phyloP scores from a whole-genome alignment of 2,329 filamentous ascomycete species.

The Zarea fungicola region DNA sequence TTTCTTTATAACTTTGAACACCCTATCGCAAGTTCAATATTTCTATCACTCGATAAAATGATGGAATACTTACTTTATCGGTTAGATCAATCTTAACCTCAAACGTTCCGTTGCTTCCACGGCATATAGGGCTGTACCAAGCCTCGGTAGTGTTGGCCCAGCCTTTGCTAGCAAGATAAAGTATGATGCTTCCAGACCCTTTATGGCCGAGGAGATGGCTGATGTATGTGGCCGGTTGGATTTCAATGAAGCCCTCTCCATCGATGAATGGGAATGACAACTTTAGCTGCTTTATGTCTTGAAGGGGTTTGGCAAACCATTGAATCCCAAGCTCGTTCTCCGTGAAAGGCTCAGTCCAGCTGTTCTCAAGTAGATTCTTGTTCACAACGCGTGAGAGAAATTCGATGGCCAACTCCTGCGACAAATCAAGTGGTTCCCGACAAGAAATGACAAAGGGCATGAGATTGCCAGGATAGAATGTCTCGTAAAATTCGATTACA shows the following conservation, averaged over 20 bases:
- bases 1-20: constrained; percentile 72
- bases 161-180: constrained; percentile 83
- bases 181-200: constrained; percentile 85
- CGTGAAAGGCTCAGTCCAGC: constrained; percentile 49
- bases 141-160: constrained; percentile 91
- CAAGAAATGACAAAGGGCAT: constrained; percentile 91
- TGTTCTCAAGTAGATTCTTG: constrained; percentile 64
- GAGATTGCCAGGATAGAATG: constrained; percentile 85
- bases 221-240: constrained; percentile 79
- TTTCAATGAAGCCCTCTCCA: constrained; percentile 72
- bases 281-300: constrained; percentile 76
- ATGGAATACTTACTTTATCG: constrained; percentile 43
- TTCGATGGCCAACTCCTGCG: constrained; percentile 79
- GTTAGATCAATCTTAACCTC: constrained; percentile 74
- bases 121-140: too few species aligned
- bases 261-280: constrained; percentile 82
- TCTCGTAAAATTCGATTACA: constrained; percentile 87
- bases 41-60: background rate
- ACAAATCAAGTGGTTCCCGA: constrained; percentile 71
- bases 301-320: constrained; percentile 84
- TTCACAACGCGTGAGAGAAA: constrained; percentile 78
- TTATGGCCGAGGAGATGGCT: constrained; percentile 89
- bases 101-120: constrained; percentile 72
- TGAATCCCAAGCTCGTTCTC: constrained; percentile 55
- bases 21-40: constrained; percentile 38